Percentiles rank a stretch among this genome's conserved stretches.
phyloP scores from a whole-genome alignment of 2,329 filamentous ascomycete species.

The Beauveria asiatica region DNA sequence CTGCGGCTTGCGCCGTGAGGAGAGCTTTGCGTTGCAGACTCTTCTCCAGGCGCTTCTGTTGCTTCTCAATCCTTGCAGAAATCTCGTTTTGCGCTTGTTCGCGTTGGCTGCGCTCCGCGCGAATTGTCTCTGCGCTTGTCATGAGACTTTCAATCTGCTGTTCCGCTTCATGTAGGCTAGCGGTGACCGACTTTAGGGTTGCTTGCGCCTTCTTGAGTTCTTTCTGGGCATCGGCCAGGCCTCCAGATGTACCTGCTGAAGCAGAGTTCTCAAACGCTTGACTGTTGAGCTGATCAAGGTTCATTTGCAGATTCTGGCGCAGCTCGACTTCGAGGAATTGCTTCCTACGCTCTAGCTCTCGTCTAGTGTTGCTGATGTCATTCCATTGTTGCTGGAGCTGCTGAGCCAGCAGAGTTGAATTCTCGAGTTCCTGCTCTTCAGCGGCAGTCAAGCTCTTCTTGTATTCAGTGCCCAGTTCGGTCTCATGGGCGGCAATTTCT shows the following conservation, averaged over 20 bases:
- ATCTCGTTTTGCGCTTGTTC: slow-evolving; percentile 69
- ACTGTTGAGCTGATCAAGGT: slow-evolving; percentile 75
- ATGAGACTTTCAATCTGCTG: slow-evolving; percentile 50
- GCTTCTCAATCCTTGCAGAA: slow-evolving; percentile 68
- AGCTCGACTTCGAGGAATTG: slow-evolving; percentile 78
- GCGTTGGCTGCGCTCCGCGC: slow-evolving; percentile 50
- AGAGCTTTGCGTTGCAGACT: slow-evolving; percentile 81
- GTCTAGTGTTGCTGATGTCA: slow-evolving; percentile 61
- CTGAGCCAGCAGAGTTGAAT: slow-evolving; percentile 59
- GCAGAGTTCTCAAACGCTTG: slow-evolving; percentile 60
- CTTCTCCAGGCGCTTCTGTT: slow-evolving; percentile 87
- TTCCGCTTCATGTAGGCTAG: slow-evolving; percentile 68
- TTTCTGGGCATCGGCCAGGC: slow-evolving; percentile 67
- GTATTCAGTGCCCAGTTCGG: slow-evolving; percentile 78
- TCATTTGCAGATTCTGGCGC: slow-evolving; percentile 79
- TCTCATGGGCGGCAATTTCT: slow-evolving; percentile 66
- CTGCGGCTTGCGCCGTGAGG: slow-evolving; percentile 65
- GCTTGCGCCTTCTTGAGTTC: slow-evolving; percentile 73
- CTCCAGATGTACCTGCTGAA: slow-evolving; percentile 47
- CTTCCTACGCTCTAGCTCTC: slow-evolving; percentile 73
- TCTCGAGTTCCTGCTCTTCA: slow-evolving; percentile 77
- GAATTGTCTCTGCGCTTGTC: slow-evolving; percentile 46
- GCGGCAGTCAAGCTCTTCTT: slow-evolving; percentile 76
- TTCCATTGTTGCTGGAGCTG: slow-evolving; percentile 70
- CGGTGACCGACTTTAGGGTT: slow-evolving; percentile 56